A percentile compares a stretch with the other conserved stretches of the same genome.
Conservation (phyloP, 352 stramenopile species). For the Thalassiosira livingstoniorum region DNA sequence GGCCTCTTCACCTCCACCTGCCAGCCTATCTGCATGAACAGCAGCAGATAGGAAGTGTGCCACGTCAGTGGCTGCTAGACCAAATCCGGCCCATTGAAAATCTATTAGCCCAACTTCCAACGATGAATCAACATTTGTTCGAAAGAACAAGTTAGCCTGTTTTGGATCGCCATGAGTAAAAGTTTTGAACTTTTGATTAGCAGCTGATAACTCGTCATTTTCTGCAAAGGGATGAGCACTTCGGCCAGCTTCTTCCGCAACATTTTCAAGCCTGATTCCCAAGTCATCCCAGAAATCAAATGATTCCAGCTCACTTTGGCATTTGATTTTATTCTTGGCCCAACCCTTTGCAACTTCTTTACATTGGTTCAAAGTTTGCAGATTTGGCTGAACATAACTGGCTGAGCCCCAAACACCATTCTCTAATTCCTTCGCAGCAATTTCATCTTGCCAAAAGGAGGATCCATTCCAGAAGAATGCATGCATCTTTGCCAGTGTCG, state of each 20-base stretch:
- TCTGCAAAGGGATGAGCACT: constrained; percentile 68
- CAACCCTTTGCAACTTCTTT: constrained; percentile 64
- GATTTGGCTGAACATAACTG: constrained; percentile 74
- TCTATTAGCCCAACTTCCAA: constrained; percentile 79
- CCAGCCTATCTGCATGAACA: constrained; percentile 54
- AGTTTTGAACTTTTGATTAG: constrained; percentile 59
- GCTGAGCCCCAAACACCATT: constrained; percentile 66
- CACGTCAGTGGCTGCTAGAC: constrained; percentile 76
- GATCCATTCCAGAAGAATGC: constrained; percentile 78
- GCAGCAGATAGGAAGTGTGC: constrained; percentile 71
- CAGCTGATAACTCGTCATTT: constrained; percentile 1
- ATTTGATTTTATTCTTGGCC: constrained; percentile 47
- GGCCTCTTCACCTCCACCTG: constrained; percentile 56
- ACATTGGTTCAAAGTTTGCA: constrained; percentile 69
- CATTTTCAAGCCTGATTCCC: constrained; percentile 55
- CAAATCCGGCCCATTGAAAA: constrained; percentile 81
- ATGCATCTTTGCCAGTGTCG: constrained; percentile 73
- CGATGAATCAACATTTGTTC: constrained; percentile 9
- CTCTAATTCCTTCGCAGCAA: constrained; percentile 62
- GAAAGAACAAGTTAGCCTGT: constrained; percentile 80
- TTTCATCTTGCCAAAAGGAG: constrained; percentile 61
- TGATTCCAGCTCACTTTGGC: constrained; percentile 40
- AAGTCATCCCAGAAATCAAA: constrained; percentile 57
- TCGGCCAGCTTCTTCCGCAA: constrained; percentile 54
- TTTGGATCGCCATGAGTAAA: constrained; percentile 82